Conservation (phyloP, 805 yeast species). For the Scheffersomyces coipomensis region DNA sequence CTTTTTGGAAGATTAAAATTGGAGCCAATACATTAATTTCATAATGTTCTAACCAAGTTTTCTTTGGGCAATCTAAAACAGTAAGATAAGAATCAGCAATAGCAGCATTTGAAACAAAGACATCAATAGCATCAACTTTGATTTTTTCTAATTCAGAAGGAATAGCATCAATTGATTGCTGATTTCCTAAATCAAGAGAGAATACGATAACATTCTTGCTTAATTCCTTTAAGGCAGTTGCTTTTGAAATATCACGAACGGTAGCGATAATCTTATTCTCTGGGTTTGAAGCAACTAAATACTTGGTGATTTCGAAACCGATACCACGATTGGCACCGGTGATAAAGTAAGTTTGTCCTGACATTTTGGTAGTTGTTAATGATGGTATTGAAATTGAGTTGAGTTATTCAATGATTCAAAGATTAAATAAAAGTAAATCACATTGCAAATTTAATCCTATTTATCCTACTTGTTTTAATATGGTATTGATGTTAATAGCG, state of each 20-base stretch:
- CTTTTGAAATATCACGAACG: conserved; percentile 27
- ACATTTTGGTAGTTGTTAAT: too few species aligned
- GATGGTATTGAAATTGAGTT: too few species aligned
- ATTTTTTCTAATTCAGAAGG: conserved; percentile 7
- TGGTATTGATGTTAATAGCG: too few species aligned
- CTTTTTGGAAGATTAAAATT: background rate
- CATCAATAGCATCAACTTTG: conserved; percentile 31
- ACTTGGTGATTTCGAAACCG: conserved; percentile 32
- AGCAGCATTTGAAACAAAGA: conserved; percentile 34
- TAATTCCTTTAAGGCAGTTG: conserved; percentile 13
- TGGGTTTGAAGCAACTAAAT: conserved; percentile 17
- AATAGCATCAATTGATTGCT: conserved; percentile 12
- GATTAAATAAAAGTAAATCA: too few species aligned
- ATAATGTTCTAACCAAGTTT: background rate
- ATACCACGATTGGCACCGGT: conserved; percentile 47
- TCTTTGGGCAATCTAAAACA: background rate
- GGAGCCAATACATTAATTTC: background rate
- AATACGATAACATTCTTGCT: conserved; percentile 10
- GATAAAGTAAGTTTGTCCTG: conserved; percentile 7
- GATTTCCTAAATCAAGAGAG: conserved; percentile 13
- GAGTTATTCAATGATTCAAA: too few species aligned
- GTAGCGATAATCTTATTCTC: conserved; percentile 38
- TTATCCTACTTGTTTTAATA: too few species aligned
- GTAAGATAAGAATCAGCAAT: background rate
- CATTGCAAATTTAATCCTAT: too few species aligned